Percentiles rank a stretch among this genome's conserved stretches.
Evolutionary conservation across 345 rosid species (phyloP).

Genomic region (Sapria himalayana): DNA sequence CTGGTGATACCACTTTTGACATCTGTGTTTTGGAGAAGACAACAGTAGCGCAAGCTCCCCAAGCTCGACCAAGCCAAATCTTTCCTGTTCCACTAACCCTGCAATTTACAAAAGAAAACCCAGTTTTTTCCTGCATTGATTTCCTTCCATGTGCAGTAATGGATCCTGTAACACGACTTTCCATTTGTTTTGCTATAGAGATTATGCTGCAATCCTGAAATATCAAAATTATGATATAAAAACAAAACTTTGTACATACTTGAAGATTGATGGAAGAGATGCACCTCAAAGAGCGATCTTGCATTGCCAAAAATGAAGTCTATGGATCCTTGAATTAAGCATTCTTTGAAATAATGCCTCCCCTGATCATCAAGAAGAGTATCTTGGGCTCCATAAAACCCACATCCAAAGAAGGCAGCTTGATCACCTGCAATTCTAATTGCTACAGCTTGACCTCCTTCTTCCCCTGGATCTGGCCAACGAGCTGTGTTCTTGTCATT

Average conservation of each 20-base stretch:
- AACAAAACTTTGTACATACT: too few relatives aligned
- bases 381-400: constrained; percentile 81
- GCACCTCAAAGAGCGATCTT: constrained; percentile 42
- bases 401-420: constrained; percentile 62
- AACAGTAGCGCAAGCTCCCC: constrained; percentile 45
- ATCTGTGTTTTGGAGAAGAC: constrained; percentile 47
- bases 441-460: constrained; percentile 72
- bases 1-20: constrained; percentile 29
- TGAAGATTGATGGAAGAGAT: too few relatives aligned
- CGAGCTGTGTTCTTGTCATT: constrained; percentile 47
- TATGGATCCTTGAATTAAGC: constrained; percentile 73
- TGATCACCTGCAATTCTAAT: constrained; percentile 52
- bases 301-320: constrained; percentile 70
- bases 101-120: constrained; percentile 52
- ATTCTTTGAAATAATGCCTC: constrained; percentile 45
- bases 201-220: constrained; percentile 25
- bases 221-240: neutral
- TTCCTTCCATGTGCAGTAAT: constrained; percentile 39
- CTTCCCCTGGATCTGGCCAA: constrained; percentile 36
- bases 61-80: constrained; percentile 65
- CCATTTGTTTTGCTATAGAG: constrained; percentile 20
- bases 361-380: constrained; percentile 62
- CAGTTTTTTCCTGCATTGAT: constrained; percentile 29
- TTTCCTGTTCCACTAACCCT: constrained; percentile 34
- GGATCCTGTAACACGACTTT: constrained; percentile 16